phyloP scores from a whole-genome alignment of 2,329 filamentous ascomycete genomes.

The Colletotrichum agaves region DNA sequence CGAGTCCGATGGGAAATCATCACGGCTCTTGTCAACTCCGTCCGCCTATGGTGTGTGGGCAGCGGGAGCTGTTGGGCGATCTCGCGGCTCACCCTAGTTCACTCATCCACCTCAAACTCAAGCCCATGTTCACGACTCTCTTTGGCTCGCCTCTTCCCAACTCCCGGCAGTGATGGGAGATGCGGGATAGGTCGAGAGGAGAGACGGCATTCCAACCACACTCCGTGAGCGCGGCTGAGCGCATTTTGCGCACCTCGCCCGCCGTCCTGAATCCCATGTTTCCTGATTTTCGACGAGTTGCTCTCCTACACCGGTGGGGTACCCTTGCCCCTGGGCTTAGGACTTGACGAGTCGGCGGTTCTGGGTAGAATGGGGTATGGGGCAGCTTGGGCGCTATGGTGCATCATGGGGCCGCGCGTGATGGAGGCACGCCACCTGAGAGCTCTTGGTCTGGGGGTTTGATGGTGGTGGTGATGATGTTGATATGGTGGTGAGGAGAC shows the following conservation, averaged over 20 bases:
- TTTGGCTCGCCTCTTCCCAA: slow-evolving; percentile 18
- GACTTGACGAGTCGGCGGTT: background rate
- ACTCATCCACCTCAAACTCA: background rate
- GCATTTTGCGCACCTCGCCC: background rate
- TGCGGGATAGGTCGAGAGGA: slow-evolving; percentile 10
- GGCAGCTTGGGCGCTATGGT: background rate
- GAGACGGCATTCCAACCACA: slow-evolving; percentile 26
- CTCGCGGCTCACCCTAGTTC: background rate
- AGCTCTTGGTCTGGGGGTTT: background rate
- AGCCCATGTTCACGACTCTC: background rate
- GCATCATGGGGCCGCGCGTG: slow-evolving; percentile 32
- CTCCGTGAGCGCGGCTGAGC: slow-evolving; percentile 24
- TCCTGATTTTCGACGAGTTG: background rate
- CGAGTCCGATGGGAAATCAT: background rate
- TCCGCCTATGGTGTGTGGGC: background rate
- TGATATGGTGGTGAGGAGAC: slow-evolving; percentile 3
- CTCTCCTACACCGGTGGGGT: background rate
- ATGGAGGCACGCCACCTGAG: slow-evolving; percentile 33
- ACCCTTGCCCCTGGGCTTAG: background rate
- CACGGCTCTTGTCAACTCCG: background rate
- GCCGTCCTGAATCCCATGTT: background rate
- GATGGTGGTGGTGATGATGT: background rate
- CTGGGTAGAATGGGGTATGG: background rate
- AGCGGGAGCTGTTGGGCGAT: slow-evolving; percentile 3
- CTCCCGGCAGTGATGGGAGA: slow-evolving; percentile 10